Evolutionary conservation across 1,284 basidiomycete genomes (phyloP).

Genomic region (Tremellales sp.): DNA sequence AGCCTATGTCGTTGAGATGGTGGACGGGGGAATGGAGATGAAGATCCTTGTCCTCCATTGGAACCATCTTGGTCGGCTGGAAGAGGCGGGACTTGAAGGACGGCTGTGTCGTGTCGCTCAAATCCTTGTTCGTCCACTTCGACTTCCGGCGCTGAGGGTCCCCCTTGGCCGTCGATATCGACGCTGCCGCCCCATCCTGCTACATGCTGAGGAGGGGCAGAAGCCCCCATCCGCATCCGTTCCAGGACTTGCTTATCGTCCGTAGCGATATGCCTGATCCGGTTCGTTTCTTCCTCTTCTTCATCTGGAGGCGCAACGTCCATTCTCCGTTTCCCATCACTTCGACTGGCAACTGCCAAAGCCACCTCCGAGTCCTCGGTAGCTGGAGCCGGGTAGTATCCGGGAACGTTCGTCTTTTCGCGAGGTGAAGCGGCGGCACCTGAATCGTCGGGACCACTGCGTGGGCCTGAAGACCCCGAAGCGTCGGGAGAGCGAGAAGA

Average conservation of each 20-base stretch:
- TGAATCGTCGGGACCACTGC: background rate
- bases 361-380: conserved; percentile 44
- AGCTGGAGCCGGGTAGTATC: conserved; percentile 47
- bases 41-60: background rate
- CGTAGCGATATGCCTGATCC: conserved; percentile 41
- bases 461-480: background rate
- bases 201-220: conserved; percentile 31
- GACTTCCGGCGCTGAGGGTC: conserved; percentile 40
- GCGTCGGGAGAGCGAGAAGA: conserved; percentile 2
- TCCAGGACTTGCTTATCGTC: conserved; percentile 47
- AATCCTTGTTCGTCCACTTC: conserved; percentile 46
- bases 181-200: conserved; percentile 10
- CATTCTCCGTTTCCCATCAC: conserved; percentile 38
- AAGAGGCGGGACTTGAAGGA: background rate
- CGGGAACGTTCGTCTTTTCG: conserved; percentile 42
- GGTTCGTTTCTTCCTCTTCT: conserved; percentile 3
- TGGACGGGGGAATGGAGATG: conserved; percentile 3
- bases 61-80: background rate
- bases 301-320: conserved; percentile 7
- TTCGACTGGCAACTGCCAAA: conserved; percentile 32
- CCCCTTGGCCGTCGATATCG: conserved; percentile 7
- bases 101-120: conserved; percentile 21
- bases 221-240: conserved; percentile 36
- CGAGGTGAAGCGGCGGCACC: background rate
- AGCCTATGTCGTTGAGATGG: background rate